Evolutionary conservation across 2,329 filamentous ascomycete species (phyloP).

Genomic region (Claviceps sp.): DNA sequence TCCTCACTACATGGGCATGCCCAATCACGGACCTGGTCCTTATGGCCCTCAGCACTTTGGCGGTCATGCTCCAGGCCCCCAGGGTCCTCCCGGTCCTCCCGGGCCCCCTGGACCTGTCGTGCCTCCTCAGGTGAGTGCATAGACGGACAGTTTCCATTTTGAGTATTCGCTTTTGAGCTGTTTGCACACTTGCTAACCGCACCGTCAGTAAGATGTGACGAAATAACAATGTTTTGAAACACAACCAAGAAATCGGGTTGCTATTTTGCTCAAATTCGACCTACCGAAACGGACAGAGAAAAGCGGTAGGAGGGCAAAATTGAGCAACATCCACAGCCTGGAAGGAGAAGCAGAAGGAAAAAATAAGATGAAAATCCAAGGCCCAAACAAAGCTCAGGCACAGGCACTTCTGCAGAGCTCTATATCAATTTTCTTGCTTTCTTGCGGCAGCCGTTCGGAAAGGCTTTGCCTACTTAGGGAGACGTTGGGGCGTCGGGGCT

Average conservation of each 20-base stretch:
- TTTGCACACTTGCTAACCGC: slow-evolving; percentile 1
- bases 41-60: slow-evolving; percentile 26
- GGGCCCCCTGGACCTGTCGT: slow-evolving; percentile 23
- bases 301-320: not conserved
- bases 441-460: slow-evolving; percentile 10
- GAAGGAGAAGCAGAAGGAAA: not conserved
- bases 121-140: slow-evolving; percentile 25
- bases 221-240: not conserved
- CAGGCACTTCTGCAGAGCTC: slow-evolving; percentile 5
- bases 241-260: not conserved
- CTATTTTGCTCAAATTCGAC: not conserved
- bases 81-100: slow-evolving; percentile 23
- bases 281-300: not conserved
- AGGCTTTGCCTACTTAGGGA: slow-evolving; percentile 11
- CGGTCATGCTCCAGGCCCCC: slow-evolving; percentile 24
- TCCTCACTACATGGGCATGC: slow-evolving; percentile 40
- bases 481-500: slow-evolving; percentile 17
- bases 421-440: slow-evolving; percentile 14
- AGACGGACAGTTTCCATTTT: not conserved
- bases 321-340: not conserved
- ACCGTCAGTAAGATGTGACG: not conserved
- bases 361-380: not conserved
- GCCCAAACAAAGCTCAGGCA: slow-evolving; percentile 1
- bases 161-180: not conserved
- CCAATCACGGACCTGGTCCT: slow-evolving; percentile 28